A percentile compares a stretch with the other conserved stretches of the same genome.
phyloP scores from a whole-genome alignment of 108 stramenopile species.

The Fragilaria crotonensis region DNA sequence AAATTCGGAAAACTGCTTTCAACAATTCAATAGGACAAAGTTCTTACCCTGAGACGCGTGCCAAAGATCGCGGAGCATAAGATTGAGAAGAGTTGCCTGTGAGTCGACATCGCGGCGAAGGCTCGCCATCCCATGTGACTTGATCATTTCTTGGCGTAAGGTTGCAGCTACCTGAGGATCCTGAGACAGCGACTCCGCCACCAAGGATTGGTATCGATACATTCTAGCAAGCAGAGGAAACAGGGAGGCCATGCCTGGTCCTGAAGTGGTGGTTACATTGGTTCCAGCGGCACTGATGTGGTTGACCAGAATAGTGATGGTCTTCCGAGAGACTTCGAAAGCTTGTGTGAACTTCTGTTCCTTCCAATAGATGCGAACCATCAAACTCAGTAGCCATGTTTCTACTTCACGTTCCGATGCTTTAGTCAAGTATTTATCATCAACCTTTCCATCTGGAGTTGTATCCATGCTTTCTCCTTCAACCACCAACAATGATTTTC shows the following conservation, averaged over 20 bases:
- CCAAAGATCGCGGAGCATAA: slow-evolving; percentile 72
- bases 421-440: slow-evolving; percentile 25
- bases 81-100: slow-evolving; percentile 73
- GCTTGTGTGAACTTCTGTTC: slow-evolving; percentile 30
- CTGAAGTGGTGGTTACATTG: slow-evolving; percentile 16
- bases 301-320: slow-evolving; percentile 34
- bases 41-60: slow-evolving; percentile 61
- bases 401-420: slow-evolving; percentile 56
- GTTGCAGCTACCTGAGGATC: slow-evolving; percentile 24
- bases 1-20: slow-evolving; percentile 1
- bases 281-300: slow-evolving; percentile 34
- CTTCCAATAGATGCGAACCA: slow-evolving; percentile 61
- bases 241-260: slow-evolving; percentile 39
- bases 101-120: slow-evolving; percentile 77
- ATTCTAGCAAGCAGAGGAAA: slow-evolving; percentile 72
- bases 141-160: slow-evolving; percentile 45
- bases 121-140: slow-evolving; percentile 66
- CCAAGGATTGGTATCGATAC: slow-evolving; percentile 67
- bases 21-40: slow-evolving; percentile 1
- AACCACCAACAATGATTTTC: slow-evolving; percentile 23
- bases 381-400: slow-evolving; percentile 59
- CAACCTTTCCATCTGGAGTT: slow-evolving; percentile 7
- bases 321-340: slow-evolving; percentile 36
- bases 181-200: slow-evolving; percentile 33
- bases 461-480: slow-evolving; percentile 17